Evolutionary conservation across 1,284 basidiomycete genomes (phyloP).

Genomic region (Lentinula novae-zelandiae): DNA sequence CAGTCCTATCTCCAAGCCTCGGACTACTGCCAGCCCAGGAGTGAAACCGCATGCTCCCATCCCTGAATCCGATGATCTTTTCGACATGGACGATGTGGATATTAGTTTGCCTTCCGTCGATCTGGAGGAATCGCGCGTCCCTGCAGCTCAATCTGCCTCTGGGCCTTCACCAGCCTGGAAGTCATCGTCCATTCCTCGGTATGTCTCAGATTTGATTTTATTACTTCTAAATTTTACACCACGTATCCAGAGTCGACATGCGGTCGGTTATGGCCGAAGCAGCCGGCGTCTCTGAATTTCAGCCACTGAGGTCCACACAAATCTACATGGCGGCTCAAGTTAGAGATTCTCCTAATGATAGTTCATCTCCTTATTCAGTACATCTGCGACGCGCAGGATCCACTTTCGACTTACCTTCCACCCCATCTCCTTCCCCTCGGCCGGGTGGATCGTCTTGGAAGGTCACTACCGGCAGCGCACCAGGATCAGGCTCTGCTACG

Average conservation of each 20-base stretch:
- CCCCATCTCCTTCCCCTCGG: constrained; percentile 1
- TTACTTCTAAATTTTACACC: constrained; percentile 3
- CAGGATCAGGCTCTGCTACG: neutral
- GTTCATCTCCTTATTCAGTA: neutral
- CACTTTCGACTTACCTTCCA: neutral
- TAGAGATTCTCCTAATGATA: constrained; percentile 9
- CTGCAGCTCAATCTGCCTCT: constrained; percentile 1
- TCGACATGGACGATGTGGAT: constrained; percentile 62
- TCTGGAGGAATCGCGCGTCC: neutral
- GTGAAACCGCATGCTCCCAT: constrained; percentile 8
- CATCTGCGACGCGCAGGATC: constrained; percentile 5
- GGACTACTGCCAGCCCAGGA: constrained; percentile 1
- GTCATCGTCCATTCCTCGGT: constrained; percentile 36
- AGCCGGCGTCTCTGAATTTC: constrained; percentile 29
- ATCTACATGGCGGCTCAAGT: constrained; percentile 9
- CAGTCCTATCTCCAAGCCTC: constrained; percentile 4
- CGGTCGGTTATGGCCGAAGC: constrained; percentile 85
- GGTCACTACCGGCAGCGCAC: neutral
- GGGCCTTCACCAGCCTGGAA: constrained; percentile 31
- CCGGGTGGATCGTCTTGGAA: constrained; percentile 5
- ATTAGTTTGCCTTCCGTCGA: constrained; percentile 6
- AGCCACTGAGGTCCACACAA: neutral
- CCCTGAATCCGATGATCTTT: constrained; percentile 44
- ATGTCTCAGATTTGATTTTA: constrained; percentile 22
- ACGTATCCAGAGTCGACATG: constrained; percentile 64